phyloP scores from a whole-genome alignment of 768 basidiomycete species.

The Botryobasidium botryosum region DNA sequence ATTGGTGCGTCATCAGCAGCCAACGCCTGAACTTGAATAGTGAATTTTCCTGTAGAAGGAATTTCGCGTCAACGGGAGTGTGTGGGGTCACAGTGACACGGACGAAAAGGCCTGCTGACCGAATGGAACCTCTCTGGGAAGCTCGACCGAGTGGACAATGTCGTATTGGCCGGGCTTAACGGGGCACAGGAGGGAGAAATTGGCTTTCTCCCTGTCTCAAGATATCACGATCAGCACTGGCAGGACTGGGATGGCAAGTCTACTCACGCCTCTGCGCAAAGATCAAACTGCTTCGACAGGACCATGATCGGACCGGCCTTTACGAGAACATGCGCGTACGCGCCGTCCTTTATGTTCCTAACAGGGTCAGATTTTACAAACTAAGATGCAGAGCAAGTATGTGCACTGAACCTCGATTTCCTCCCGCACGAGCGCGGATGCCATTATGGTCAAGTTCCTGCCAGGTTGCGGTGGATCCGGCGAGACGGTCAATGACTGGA shows the following conservation, averaged over 20 bases:
- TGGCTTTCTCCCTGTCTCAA: conserved; percentile 44
- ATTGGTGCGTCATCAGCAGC: conserved; percentile 56
- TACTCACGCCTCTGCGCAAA: conserved; percentile 91
- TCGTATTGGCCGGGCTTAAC: conserved; percentile 50
- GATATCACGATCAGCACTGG: neutral
- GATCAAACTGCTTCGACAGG: conserved; percentile 63
- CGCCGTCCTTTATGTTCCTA: conserved; percentile 50
- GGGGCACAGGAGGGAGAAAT: conserved; percentile 73
- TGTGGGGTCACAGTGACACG: neutral
- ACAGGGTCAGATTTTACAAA: too few relatives aligned
- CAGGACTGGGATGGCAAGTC: too few relatives aligned
- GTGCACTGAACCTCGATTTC: conserved; percentile 44
- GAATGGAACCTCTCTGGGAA: conserved; percentile 83
- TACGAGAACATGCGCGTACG: conserved; percentile 74
- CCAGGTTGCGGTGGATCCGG: conserved; percentile 88
- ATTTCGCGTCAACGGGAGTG: conserved; percentile 3
- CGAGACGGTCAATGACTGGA: conserved; percentile 51
- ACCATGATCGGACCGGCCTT: conserved; percentile 85
- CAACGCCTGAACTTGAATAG: conserved; percentile 47
- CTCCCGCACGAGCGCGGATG: conserved; percentile 40
- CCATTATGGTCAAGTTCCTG: conserved; percentile 70
- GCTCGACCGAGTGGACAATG: conserved; percentile 65
- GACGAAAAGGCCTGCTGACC: conserved; percentile 22
- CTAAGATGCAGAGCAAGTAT: too few relatives aligned
- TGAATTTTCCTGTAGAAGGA: conserved; percentile 59